Conservation (phyloP, 768 basidiomycete species). For the Leccinum pellstonianum region DNA sequence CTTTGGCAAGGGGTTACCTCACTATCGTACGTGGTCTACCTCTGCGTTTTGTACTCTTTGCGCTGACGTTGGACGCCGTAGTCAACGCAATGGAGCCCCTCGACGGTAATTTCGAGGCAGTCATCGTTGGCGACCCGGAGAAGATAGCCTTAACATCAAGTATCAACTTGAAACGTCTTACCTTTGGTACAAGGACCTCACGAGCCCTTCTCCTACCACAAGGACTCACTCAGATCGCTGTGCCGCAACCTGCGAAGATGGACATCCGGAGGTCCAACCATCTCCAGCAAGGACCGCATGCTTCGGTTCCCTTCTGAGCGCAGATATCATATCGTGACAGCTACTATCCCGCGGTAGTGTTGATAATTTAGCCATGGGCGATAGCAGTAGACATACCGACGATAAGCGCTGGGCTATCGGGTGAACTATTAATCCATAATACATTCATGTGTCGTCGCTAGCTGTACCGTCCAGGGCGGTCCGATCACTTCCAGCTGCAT, state of each 20-base stretch:
- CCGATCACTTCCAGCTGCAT: background rate
- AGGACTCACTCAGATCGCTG: constrained; percentile 34
- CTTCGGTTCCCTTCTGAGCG: constrained; percentile 30
- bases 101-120: constrained; percentile 41
- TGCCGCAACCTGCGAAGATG: constrained; percentile 18
- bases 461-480: background rate
- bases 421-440: constrained; percentile 3
- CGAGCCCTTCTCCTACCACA: constrained; percentile 39
- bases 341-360: constrained; percentile 5
- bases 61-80: constrained; percentile 24
- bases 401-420: constrained; percentile 33
- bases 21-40: constrained; percentile 51
- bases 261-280: constrained; percentile 19
- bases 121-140: constrained; percentile 38
- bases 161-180: constrained; percentile 41
- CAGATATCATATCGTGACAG: constrained; percentile 31
- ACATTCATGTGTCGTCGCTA: background rate
- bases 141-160: constrained; percentile 65
- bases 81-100: constrained; percentile 57
- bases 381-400: constrained; percentile 1
- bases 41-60: background rate
- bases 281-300: constrained; percentile 29
- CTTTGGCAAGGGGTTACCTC: constrained; percentile 72
- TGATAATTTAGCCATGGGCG: constrained; percentile 7
- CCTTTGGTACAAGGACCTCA: constrained; percentile 31